A percentile compares a stretch with the other conserved stretches of the same genome.
Conservation (phyloP, 768 basidiomycete genomes). For the Boletus tylopilopsis region DNA sequence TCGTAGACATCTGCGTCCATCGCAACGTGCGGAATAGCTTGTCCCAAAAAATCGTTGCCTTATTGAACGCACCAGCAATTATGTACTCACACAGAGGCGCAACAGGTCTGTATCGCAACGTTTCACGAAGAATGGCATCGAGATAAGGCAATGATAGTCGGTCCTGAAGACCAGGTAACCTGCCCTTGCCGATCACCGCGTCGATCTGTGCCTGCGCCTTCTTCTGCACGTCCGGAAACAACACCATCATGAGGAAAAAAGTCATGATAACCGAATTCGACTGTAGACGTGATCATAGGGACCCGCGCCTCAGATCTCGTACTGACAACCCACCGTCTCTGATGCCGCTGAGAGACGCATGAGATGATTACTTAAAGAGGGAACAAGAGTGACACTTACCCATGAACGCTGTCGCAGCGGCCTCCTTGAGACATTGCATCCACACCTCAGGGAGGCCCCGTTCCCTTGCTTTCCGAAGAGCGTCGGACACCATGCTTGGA, state of each 20-base stretch:
- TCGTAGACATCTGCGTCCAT: slow-evolving; percentile 40
- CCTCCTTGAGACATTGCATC: slow-evolving; percentile 6
- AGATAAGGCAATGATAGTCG: slow-evolving; percentile 10
- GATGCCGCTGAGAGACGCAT: slow-evolving; percentile 3
- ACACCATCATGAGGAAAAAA: slow-evolving; percentile 9
- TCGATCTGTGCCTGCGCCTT: slow-evolving; percentile 15
- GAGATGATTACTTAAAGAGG: not conserved
- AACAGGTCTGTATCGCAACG: slow-evolving; percentile 2
- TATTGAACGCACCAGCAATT: not conserved
- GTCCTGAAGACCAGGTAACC: slow-evolving; percentile 9
- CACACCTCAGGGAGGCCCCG: not conserved
- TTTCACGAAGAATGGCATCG: slow-evolving; percentile 14
- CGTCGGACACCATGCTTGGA: slow-evolving; percentile 6
- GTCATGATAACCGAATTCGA: slow-evolving; percentile 20
- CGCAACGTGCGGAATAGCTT: slow-evolving; percentile 26
- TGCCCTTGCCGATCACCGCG: not conserved
- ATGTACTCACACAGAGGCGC: slow-evolving; percentile 9
- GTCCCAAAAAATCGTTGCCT: not conserved
- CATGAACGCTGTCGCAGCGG: slow-evolving; percentile 13
- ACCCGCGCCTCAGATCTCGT: not conserved
- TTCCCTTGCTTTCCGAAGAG: slow-evolving; percentile 3
- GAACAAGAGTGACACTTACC: not conserved
- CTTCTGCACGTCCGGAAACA: slow-evolving; percentile 8
- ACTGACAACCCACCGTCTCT: slow-evolving; percentile 12
- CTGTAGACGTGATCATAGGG: not conserved